A percentile compares a stretch with the other conserved stretches of the same genome.
Conservation (phyloP, 345 rosid genomes). For the Acer campestre region DNA sequence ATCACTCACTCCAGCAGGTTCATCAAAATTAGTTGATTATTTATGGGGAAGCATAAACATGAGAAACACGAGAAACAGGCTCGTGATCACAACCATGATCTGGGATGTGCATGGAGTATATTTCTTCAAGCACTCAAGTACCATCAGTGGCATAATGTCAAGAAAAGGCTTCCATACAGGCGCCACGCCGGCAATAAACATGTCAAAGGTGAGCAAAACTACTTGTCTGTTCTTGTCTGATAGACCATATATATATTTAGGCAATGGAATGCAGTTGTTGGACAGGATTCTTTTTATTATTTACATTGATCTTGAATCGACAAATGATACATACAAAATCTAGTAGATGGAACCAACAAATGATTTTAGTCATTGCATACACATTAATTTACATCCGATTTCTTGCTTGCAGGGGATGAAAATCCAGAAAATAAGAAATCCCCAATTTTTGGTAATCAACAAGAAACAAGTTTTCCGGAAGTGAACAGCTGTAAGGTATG, state of each 20-base stretch:
- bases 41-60: constrained; percentile 56
- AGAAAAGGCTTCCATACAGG: constrained; percentile 61
- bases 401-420: constrained; percentile 32
- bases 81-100: constrained; percentile 31
- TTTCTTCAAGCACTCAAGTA: constrained; percentile 61
- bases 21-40: neutral
- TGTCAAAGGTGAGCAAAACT: constrained; percentile 31
- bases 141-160: constrained; percentile 64
- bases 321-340: too few species aligned
- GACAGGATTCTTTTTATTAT: neutral
- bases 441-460: constrained; percentile 13
- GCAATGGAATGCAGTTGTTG: neutral
- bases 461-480: constrained; percentile 1
- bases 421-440: constrained; percentile 19
- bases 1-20: neutral
- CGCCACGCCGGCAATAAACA: constrained; percentile 29
- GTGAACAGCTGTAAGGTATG: constrained; percentile 28
- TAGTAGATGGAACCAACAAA: neutral
- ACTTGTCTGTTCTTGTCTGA: neutral
- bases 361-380: neutral
- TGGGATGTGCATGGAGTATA: constrained; percentile 69
- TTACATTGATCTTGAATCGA: neutral
- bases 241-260: too few species aligned
- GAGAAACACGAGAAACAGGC: constrained; percentile 31
- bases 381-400: neutral